A percentile compares a stretch with the other conserved stretches of the same genome.
Evolutionary conservation across 2,329 filamentous ascomycete genomes (phyloP).

Genomic region (Colletotrichum endophyticum): DNA sequence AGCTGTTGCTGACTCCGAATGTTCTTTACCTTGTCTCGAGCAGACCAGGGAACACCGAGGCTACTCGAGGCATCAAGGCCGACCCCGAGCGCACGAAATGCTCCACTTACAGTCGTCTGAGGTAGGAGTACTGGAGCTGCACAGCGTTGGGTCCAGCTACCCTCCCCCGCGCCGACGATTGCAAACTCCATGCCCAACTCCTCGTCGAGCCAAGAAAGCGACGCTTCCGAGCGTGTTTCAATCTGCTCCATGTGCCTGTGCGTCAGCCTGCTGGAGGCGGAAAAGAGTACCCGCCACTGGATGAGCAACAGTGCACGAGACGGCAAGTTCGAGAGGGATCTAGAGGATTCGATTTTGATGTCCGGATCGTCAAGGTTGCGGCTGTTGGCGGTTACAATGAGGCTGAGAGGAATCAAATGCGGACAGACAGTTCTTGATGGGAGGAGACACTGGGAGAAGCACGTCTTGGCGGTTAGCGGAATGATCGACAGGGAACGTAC

Average conservation of each 20-base stretch:
- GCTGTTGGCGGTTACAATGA: not conserved
- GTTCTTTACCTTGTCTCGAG: not conserved
- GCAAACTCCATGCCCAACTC: not conserved
- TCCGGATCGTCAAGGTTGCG: not conserved
- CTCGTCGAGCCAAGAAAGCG: not conserved
- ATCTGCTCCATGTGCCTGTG: not conserved
- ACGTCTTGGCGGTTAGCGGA: not conserved
- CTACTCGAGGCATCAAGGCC: not conserved
- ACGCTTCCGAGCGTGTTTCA: not conserved
- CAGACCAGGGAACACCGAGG: not conserved
- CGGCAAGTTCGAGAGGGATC: not conserved
- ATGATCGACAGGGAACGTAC: not conserved
- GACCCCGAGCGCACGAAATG: not conserved
- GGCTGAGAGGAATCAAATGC: not conserved
- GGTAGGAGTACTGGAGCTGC: not conserved
- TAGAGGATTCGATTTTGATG: not conserved
- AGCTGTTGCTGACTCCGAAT: not conserved
- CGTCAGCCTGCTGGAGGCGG: not conserved
- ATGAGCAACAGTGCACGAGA: not conserved
- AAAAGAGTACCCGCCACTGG: not conserved
- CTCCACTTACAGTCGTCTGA: not conserved
- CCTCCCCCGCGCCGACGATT: not conserved
- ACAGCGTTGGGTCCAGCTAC: not conserved
- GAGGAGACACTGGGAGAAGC: not conserved
- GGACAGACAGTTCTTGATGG: fast-evolving